Percentiles rank a stretch among this genome's conserved stretches.
Conservation (phyloP, 495 filamentous ascomycete genomes). For the Symbiotaphrina buchneri region DNA sequence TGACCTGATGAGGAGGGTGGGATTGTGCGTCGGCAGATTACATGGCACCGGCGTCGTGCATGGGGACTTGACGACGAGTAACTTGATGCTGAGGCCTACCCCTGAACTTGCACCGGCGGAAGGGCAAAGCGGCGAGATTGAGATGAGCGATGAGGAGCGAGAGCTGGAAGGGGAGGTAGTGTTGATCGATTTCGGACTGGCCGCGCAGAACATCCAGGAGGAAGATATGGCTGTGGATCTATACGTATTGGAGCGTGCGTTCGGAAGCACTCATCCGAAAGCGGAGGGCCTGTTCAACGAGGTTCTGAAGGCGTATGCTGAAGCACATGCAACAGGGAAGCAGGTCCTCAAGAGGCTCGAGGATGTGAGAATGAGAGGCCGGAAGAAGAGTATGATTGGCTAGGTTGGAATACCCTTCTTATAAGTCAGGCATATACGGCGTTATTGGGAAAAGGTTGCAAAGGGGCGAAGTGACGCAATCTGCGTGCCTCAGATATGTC, state of each 20-base stretch:
- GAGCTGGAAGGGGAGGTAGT: constrained; percentile 49
- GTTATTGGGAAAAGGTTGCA: too few relatives aligned
- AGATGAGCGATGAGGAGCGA: constrained; percentile 12
- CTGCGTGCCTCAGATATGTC: too few relatives aligned
- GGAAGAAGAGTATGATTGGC: constrained; percentile 94
- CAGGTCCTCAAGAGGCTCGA: constrained; percentile 56
- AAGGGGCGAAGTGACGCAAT: too few relatives aligned
- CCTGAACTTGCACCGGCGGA: constrained; percentile 3
- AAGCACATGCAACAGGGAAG: constrained; percentile 31
- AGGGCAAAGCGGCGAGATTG: constrained; percentile 6
- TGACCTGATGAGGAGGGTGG: constrained; percentile 49
- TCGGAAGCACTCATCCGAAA: constrained; percentile 79
- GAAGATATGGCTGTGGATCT: constrained; percentile 93
- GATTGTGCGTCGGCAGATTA: constrained; percentile 49
- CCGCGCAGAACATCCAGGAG: constrained; percentile 56
- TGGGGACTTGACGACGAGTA: constrained; percentile 94
- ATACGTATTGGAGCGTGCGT: constrained; percentile 93
- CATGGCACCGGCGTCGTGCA: constrained; percentile 72
- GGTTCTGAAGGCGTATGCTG: constrained; percentile 36
- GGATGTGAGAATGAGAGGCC: constrained; percentile 86
- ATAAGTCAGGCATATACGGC: too few relatives aligned
- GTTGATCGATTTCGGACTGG: constrained; percentile 90
- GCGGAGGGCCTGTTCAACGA: constrained; percentile 56
- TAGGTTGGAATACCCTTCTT: too few relatives aligned
- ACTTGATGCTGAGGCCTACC: constrained; percentile 56